Evolutionary conservation across 2,329 filamentous ascomycete species (phyloP).

Genomic region (Chaetomium sp.): DNA sequence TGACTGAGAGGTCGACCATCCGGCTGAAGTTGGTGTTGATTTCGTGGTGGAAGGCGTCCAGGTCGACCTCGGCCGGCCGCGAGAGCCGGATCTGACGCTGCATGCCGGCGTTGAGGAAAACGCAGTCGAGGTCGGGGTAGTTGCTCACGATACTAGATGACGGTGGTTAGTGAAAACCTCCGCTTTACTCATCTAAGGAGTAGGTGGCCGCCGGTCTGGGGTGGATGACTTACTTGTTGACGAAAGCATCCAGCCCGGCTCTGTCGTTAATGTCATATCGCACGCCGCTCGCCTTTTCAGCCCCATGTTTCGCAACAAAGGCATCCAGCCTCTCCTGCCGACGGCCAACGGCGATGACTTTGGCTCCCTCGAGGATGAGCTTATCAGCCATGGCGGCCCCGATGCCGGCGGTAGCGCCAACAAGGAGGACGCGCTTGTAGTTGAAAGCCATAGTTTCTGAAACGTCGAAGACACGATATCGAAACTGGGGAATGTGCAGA

Average conservation of each 20-base stretch:
- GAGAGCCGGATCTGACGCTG: slow-evolving; percentile 44
- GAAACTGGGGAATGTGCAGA: no score
- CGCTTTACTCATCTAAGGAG: neutral
- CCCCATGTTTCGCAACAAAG: slow-evolving; percentile 42
- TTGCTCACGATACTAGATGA: slow-evolving; percentile 27
- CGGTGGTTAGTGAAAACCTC: neutral
- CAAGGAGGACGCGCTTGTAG: slow-evolving; percentile 49
- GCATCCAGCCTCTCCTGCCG: slow-evolving; percentile 45
- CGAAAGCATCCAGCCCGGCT: slow-evolving; percentile 36
- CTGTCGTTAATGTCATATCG: slow-evolving; percentile 43
- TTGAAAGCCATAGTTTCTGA: slow-evolving; percentile 40
- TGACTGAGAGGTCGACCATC: slow-evolving; percentile 16
- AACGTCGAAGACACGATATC: no score
- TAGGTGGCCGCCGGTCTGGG: neutral
- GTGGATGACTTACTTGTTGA: slow-evolving; percentile 26
- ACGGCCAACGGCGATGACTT: slow-evolving; percentile 51
- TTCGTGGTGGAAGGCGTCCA: slow-evolving; percentile 31
- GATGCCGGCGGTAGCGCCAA: slow-evolving; percentile 51
- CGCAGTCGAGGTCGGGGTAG: slow-evolving; percentile 47
- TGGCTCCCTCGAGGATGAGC: slow-evolving; percentile 38
- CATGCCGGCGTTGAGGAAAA: slow-evolving; percentile 53
- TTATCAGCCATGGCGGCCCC: slow-evolving; percentile 40
- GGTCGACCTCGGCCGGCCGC: slow-evolving; percentile 30
- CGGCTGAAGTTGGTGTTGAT: slow-evolving; percentile 23
- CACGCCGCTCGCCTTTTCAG: slow-evolving; percentile 34